Base-by-base conservation (phyloP, 2,329 filamentous ascomycete species). In the Epichloe typhina region DNA sequence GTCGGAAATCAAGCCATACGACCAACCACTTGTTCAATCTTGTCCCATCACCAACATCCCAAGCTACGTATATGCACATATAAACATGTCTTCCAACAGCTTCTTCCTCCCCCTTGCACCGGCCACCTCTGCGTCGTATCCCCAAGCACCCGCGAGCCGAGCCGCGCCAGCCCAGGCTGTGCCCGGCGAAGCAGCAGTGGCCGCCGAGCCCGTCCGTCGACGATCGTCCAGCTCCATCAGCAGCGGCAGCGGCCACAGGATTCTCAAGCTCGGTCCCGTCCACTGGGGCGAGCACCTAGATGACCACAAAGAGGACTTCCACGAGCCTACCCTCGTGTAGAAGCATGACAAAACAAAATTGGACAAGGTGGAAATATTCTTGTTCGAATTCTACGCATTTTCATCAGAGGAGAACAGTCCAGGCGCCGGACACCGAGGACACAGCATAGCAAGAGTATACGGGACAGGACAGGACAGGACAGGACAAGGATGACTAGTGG, bases 201-300 rank as follows among this genome's bases (percentile, higher is more conserved):
- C 55, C 21, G 55, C 54, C 36, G 52, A 45, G 40, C 40, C 52
- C 19, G 45, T 54, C 41, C 62, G 61, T 58, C 72, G 76, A 62
- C 76, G 79, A 63, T 75, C 72, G 55, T 78, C 75, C 52, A 77
- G 74, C 63, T 63, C 73, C 56, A 77, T 72, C 69, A 76, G 72
- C 69, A 71, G 65, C 59, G 54, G 51, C 58, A 60, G 57, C 51
- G 63, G 69, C 55, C 66, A 69, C 57, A 71, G 73, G 52, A 76
- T 83, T 64, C 73, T 84, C 57, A 82, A 81, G 71, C 76, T 84
- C 52, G 76, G 77, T 23, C 79, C 79, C 36, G 79, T 83, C 53
- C 77, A 82, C 72, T 81, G 72, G 66, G 80, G 80, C 56, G 78
- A 77, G 70, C 75, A 79, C 64, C 67, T 68, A 21, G 77, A 71